These are phyloP conservation scores for Linnemannia schmuckeri DNA, from an alignment of 192 early-diverging fungal species.

Conservation along the genomic window DNA sequence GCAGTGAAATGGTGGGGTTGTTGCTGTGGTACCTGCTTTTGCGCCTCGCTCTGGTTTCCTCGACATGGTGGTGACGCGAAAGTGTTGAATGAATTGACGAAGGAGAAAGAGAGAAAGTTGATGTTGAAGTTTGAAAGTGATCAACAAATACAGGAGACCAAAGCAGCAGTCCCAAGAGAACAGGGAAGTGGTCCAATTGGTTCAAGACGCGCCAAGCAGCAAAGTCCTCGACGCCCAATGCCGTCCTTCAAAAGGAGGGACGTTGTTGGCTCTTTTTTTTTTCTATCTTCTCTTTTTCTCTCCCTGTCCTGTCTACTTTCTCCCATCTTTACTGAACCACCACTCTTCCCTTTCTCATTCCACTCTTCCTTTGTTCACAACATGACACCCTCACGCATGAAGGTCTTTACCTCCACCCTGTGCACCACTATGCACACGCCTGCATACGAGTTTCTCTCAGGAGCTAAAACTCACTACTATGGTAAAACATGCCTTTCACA, in stretches of 20 bases:
- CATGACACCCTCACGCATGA: conserved; percentile 36
- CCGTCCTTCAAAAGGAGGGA: neutral
- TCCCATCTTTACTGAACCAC: neutral
- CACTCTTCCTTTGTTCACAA: neutral
- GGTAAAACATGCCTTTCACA: conserved; percentile 20
- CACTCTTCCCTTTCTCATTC: neutral
- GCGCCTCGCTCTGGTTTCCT: conserved; percentile 44
- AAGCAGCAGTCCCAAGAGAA: neutral
- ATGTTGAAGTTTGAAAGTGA: neutral
- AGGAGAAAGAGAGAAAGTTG: neutral
- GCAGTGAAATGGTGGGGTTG: neutral
- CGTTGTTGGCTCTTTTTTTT: neutral
- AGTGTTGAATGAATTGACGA: neutral
- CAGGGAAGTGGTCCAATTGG: too few relatives aligned
- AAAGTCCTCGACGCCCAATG: neutral
- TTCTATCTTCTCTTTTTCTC: neutral
- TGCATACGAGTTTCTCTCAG: conserved; percentile 38
- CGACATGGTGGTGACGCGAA: conserved; percentile 21
- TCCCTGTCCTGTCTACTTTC: neutral
- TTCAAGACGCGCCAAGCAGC: neutral
- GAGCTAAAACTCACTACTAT: conserved; percentile 40
- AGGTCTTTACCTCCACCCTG: conserved; percentile 48
- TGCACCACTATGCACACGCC: conserved; percentile 53
- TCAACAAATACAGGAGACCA: neutral
- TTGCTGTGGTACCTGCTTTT: conserved; percentile 23